These are phyloP conservation scores for Verticillium zaregamsianum DNA, from an alignment of 2,329 filamentous ascomycete genomes.

Conservation along the genomic window DNA sequence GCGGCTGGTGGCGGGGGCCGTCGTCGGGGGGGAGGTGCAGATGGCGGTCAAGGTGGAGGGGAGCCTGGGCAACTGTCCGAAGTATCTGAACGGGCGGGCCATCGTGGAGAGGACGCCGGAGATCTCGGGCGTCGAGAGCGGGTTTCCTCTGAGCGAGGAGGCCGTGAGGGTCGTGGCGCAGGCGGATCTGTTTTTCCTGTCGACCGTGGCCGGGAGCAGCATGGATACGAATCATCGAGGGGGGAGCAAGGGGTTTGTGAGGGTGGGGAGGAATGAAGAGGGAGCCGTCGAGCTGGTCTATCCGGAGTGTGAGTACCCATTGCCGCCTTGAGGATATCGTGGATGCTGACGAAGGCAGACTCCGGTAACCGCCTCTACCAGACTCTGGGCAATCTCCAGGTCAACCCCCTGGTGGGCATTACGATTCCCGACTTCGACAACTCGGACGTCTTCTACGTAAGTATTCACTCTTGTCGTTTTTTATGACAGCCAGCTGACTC, in stretches of 20 bases:
- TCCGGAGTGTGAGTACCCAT: constrained; percentile 58
- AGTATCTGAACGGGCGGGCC: constrained; percentile 75
- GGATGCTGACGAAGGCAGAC: constrained; percentile 27
- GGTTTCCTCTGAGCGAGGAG: constrained; percentile 40
- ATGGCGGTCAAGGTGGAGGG: constrained; percentile 67
- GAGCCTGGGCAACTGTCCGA: constrained; percentile 79
- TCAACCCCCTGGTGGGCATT: constrained; percentile 64
- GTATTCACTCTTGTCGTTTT: neutral
- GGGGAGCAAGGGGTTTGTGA: constrained; percentile 68
- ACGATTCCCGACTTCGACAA: constrained; percentile 71
- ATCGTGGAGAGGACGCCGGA: constrained; percentile 52
- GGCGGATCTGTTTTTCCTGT: constrained; percentile 76
- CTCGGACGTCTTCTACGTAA: constrained; percentile 64
- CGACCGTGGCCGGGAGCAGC: constrained; percentile 57
- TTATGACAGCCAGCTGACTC: neutral
- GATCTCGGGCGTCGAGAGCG: constrained; percentile 35
- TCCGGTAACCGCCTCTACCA: constrained; percentile 83
- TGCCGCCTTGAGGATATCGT: neutral
- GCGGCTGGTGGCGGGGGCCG: constrained; percentile 59
- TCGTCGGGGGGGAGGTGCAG: constrained; percentile 39
- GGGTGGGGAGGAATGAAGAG: constrained; percentile 56
- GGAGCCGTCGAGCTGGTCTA: constrained; percentile 56
- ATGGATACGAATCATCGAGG: constrained; percentile 88
- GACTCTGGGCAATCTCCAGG: constrained; percentile 70
- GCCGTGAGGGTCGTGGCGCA: constrained; percentile 56